A percentile compares a stretch with the other conserved stretches of the same genome.
These are phyloP conservation scores for Pichia deserticola DNA, from an alignment of 805 yeast genomes.

Conservation along the genomic window DNA sequence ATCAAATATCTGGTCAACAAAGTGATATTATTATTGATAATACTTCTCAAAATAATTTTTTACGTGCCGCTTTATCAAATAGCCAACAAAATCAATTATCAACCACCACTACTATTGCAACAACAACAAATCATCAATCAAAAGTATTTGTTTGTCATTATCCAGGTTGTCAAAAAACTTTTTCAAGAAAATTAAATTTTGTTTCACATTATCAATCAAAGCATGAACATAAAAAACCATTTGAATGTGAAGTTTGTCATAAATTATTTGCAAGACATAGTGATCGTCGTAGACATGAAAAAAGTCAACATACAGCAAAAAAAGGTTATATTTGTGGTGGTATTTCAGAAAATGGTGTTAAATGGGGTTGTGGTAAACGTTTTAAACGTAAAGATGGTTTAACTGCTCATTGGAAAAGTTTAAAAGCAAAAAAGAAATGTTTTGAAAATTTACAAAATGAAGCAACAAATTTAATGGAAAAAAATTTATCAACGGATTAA, in stretches of 20 bases:
- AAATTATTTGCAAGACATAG: slow-evolving; percentile 29
- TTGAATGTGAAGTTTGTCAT: slow-evolving; percentile 23
- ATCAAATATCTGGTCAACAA: background rate
- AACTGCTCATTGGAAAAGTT: slow-evolving; percentile 31
- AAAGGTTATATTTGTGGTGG: slow-evolving; percentile 27
- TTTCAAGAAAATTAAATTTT: slow-evolving; percentile 29
- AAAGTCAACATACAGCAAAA: slow-evolving; percentile 24
- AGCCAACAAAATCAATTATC: background rate
- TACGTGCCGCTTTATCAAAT: background rate
- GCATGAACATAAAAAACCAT: slow-evolving; percentile 29
- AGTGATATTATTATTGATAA: background rate
- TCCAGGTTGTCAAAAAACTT: slow-evolving; percentile 24
- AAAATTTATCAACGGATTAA: background rate
- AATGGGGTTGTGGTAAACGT: slow-evolving; percentile 31
- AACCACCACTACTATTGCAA: background rate
- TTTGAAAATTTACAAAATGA: slow-evolving; percentile 16
- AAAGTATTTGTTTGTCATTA: slow-evolving; percentile 21
- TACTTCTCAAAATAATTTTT: too few relatives aligned
- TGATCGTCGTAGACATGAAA: slow-evolving; percentile 29
- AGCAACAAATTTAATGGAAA: background rate
- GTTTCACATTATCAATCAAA: slow-evolving; percentile 28
- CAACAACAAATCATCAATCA: background rate
- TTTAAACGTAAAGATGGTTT: slow-evolving; percentile 31
- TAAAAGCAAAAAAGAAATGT: slow-evolving; percentile 29
- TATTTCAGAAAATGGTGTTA: slow-evolving; percentile 19